Conservation (phyloP, 208 protist species). For the Wallacemonas rigidus region DNA sequence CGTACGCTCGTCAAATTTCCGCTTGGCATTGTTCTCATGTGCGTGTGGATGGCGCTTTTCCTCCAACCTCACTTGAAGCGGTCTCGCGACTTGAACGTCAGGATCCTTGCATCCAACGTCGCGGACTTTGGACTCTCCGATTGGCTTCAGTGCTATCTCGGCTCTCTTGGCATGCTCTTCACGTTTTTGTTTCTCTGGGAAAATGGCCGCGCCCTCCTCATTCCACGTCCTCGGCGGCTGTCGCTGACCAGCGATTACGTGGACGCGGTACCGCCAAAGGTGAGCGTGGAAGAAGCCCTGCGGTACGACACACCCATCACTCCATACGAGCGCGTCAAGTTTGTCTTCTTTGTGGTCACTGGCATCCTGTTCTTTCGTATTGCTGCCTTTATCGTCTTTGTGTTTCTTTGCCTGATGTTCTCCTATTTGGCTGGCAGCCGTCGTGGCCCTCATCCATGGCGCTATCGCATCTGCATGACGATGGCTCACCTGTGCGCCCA, state of each 20-base stretch:
- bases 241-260: slow-evolving; percentile 67
- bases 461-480: slow-evolving; percentile 50
- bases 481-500: slow-evolving; percentile 32
- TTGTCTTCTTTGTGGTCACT: slow-evolving; percentile 61
- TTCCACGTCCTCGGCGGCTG: slow-evolving; percentile 39
- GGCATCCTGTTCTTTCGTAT: slow-evolving; percentile 68
- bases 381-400: slow-evolving; percentile 24
- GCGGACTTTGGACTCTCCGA: not conserved
- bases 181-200: slow-evolving; percentile 36
- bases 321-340: slow-evolving; percentile 69
- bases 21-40: not conserved
- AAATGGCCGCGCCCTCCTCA: slow-evolving; percentile 45
- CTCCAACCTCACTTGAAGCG: not conserved
- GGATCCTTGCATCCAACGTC: not conserved
- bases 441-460: slow-evolving; percentile 43
- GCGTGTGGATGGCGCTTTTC: slow-evolving; percentile 8
- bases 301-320: slow-evolving; percentile 78
- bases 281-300: slow-evolving; percentile 58
- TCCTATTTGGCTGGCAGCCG: slow-evolving; percentile 39
- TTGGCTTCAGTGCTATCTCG: slow-evolving; percentile 1
- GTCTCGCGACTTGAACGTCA: not conserved
- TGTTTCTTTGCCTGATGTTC: slow-evolving; percentile 44
- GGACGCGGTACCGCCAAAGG: slow-evolving; percentile 47
- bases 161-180: slow-evolving; percentile 22
- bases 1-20: slow-evolving; percentile 7